Evolutionary conservation across 2,329 filamentous ascomycete genomes (phyloP).

Genomic region (Colletotrichum scovillei): DNA sequence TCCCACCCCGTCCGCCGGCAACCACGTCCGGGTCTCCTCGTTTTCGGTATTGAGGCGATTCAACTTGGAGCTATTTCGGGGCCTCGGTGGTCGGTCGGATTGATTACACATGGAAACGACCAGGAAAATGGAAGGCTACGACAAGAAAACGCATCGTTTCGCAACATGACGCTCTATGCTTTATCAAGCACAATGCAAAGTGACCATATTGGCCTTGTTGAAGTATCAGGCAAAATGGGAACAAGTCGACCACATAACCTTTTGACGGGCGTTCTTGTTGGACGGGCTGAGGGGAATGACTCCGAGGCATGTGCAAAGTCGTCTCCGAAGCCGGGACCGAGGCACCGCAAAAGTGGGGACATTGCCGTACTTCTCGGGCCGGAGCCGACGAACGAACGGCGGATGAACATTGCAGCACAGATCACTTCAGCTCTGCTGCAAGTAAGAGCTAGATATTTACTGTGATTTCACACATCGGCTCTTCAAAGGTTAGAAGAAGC

Average conservation of each 20-base stretch:
- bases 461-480: too few relatives aligned
- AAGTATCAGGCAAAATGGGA: neutral
- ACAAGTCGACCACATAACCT: neutral
- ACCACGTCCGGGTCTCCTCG: neutral
- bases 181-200: neutral
- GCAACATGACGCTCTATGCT: neutral
- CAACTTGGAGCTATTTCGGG: neutral
- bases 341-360: neutral
- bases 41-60: neutral
- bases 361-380: neutral
- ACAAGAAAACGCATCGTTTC: neutral
- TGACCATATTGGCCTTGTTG: neutral
- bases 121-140: neutral
- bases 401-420: too few relatives aligned
- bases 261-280: neutral
- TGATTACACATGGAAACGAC: neutral
- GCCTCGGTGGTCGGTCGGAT: neutral
- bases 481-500: too few relatives aligned
- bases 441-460: too few relatives aligned
- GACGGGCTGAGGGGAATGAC: too few relatives aligned
- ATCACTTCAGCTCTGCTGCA: too few relatives aligned
- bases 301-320: neutral
- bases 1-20: neutral
- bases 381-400: neutral
- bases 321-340: neutral